Evolutionary conservation across 148 eudicot species (phyloP).

Genomic region (Diospyros kaki): DNA sequence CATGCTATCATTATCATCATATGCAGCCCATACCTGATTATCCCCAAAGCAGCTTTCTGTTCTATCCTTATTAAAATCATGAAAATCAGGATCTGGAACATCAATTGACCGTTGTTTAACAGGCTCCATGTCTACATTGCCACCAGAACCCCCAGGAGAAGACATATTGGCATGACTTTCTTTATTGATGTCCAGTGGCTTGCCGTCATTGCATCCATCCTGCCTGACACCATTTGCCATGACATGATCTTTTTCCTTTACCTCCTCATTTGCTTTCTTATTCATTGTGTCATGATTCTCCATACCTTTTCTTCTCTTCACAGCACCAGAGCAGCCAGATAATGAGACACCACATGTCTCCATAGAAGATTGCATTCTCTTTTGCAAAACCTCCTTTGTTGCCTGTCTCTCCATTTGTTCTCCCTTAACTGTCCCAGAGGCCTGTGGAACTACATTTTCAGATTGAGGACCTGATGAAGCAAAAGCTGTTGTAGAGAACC

Average conservation of each 20-base stretch:
- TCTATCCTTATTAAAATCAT: conserved; percentile 55
- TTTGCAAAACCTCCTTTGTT: conserved; percentile 50
- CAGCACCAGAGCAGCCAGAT: conserved; percentile 10
- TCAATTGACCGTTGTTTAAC: conserved; percentile 23
- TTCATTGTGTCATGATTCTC: conserved; percentile 24
- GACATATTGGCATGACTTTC: conserved; percentile 7
- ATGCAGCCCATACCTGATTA: conserved; percentile 67
- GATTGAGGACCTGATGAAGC: conserved; percentile 56
- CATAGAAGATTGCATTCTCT: conserved; percentile 37
- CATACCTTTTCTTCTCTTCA: conserved; percentile 42
- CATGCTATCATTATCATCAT: conserved; percentile 47
- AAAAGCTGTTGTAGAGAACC: conserved; percentile 47
- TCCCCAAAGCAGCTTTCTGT: conserved; percentile 48
- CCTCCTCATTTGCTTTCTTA: conserved; percentile 12
- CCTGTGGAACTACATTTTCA: conserved; percentile 58
- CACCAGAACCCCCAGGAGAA: not conserved
- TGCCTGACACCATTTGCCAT: conserved; percentile 15
- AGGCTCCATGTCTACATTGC: conserved; percentile 14
- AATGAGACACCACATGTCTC: conserved; percentile 24
- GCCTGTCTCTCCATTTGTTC: conserved; percentile 67
- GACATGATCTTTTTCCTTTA: conserved; percentile 16
- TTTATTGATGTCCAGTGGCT: conserved; percentile 2
- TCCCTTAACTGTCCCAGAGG: conserved; percentile 65
- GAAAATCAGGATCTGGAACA: conserved; percentile 58
- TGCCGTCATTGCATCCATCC: conserved; percentile 2